Evolutionary conservation across 352 stramenopile genomes (phyloP).

Genomic region (Pythium chondricola): DNA sequence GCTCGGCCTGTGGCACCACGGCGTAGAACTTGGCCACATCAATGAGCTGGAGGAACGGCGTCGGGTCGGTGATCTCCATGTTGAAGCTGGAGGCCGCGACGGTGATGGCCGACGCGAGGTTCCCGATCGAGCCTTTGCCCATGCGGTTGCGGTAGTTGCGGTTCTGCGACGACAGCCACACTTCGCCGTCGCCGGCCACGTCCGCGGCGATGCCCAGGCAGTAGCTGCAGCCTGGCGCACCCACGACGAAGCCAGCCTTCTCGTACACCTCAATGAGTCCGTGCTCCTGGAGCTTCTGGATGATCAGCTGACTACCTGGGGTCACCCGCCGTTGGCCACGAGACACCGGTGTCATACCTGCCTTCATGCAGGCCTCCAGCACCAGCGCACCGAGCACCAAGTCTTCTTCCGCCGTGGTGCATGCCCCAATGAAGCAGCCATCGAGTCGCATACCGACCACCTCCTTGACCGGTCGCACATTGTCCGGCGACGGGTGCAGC

Average conservation of each 20-base stretch:
- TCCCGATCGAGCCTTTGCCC: constrained; percentile 74
- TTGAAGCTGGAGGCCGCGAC: constrained; percentile 78
- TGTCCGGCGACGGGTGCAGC: constrained; percentile 76
- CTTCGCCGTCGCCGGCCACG: constrained; percentile 72
- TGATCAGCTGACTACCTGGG: constrained; percentile 70
- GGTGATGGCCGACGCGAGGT: constrained; percentile 73
- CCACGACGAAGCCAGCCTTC: constrained; percentile 70
- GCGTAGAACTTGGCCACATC: constrained; percentile 60
- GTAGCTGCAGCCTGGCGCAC: constrained; percentile 72
- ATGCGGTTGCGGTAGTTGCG: constrained; percentile 87
- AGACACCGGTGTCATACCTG: constrained; percentile 48
- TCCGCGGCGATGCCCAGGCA: constrained; percentile 81
- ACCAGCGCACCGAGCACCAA: constrained; percentile 73
- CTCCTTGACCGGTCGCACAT: constrained; percentile 66
- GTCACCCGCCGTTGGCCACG: constrained; percentile 72
- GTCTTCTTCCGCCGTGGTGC: constrained; percentile 78
- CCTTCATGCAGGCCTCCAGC: constrained; percentile 66
- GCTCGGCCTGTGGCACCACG: constrained; percentile 43
- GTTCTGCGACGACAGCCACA: constrained; percentile 82
- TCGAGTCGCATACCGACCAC: constrained; percentile 69
- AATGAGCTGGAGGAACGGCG: constrained; percentile 66
- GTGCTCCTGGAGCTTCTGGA: constrained; percentile 74
- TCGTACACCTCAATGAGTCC: constrained; percentile 76
- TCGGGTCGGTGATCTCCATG: constrained; percentile 76
- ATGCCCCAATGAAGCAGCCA: constrained; percentile 83